Base-by-base conservation (phyloP, 2,329 filamentous ascomycete genomes). In the Talaromyces sp. region DNA sequence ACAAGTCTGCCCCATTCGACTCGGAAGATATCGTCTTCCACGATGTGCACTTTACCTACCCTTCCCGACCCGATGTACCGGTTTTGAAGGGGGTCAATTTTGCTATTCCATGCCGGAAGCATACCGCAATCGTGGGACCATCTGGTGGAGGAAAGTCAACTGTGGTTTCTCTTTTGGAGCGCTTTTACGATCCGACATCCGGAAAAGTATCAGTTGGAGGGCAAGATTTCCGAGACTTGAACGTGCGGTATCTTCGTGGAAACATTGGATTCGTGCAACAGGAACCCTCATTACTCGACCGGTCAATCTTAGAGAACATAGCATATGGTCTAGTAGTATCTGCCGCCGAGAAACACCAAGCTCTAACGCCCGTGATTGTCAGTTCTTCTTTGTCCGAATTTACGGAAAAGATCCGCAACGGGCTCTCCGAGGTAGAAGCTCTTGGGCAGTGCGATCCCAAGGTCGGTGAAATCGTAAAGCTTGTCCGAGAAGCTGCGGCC, bases 81-180 rank as follows among this genome's bases (percentile, higher is more conserved):
- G 72, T 77, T 9, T 63, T 77, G 10, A 64, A 73, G 25, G 70
- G 70, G 4, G 62, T 76, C 25, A 69, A 66, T 17, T 67, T 77
- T 25, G 49, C 61, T 4, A 72, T 75, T 32, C 73, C 73, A 1
- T 67, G 74, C 1, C 69, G 70, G 25, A 73, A 75, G 57, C 73
- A 76, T 47, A 77, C 75, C 0, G 76, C 76, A 2, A 75, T 84
- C 17, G 76, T 83, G 49, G 81, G 81, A 3, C 77, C 80, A 5
- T 80, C 82, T 25, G 82, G 80, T 10, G 79, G 79, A 62, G 82
- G 82, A 4, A 84, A 84, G 64, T 83, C 81, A 4, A 83, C 81
- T 5, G 69, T 76, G 36, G 74, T 73, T 2, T 72, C 68, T 7
- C 67, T 78, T 32, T 58, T 77, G 10, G 71, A 72, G 57, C 69